Evolutionary conservation across 768 basidiomycete species (phyloP), one percentile per base, ranked within the genome.

Genomic region (Roridomyces roridus): DNA sequence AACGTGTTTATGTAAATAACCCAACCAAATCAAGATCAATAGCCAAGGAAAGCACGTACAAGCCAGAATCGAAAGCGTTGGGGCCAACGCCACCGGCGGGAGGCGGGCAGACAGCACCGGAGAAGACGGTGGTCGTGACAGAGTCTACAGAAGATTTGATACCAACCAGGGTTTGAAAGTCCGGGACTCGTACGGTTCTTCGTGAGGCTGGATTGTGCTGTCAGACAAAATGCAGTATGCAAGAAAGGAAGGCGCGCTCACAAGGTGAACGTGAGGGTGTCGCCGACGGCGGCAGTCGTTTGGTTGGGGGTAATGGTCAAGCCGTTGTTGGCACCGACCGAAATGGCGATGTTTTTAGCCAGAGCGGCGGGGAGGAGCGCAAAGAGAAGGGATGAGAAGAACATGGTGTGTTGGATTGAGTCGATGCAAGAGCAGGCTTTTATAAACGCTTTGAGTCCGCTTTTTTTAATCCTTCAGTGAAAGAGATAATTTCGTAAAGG

Each of bases 231-330:
- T 25, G 24, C 44, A n/a, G n/a, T n/a, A 28, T 35, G 17, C 51
- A 29, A 25, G 18, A 14, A 14, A 41, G 15, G 20, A 43, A 24
- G 11, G 26, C 14, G 4, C 6, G 40, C 49, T 25, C 36, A 57
- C 47, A 65, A 58, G 14, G 53, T 59, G 45, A 65, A 65, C 6
- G 60, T 65, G 7, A 65, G 21, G 9, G 60, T 65, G 35, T 65
- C 64, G 11, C 57, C 60, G 20, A 49, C 20, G 20, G 23, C 31
- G 6, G 64, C 59, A 11, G 31, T 17, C 20, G 59, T 29, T 3
- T 42, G 37, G 40, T 52, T 51, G 0, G 64, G 64, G 24, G 34
- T 20, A 46, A 58, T 62, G 11, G 61, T 49, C 35, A 65, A 51
- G 11, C 28, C 41, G 29, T 46, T 46, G 34, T 39, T 35, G 18